Conservation (phyloP, 2,329 filamentous ascomycete genomes). For the Alternaria burnsii region DNA sequence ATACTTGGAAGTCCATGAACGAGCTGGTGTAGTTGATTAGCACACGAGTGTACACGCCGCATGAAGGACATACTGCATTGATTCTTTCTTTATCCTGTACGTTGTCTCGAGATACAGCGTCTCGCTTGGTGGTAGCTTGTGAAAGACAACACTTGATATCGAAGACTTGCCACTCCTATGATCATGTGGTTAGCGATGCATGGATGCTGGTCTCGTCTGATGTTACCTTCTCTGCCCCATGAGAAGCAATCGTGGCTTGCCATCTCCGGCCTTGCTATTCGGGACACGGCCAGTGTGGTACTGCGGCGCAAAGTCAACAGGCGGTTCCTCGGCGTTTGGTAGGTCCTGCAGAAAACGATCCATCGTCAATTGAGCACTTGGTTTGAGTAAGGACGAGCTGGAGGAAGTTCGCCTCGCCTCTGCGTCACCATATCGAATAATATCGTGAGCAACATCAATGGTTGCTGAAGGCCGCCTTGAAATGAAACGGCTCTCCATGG, state of each 20-base stretch:
- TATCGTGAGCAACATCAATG: conserved; percentile 24
- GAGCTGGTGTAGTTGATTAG: conserved; percentile 66
- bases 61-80: conserved; percentile 77
- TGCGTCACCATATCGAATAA: conserved; percentile 23
- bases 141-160: conserved; percentile 98
- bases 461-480: conserved; percentile 31
- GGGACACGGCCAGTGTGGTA: conserved; percentile 56
- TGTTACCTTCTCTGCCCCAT: conserved; percentile 94
- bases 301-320: conserved; percentile 48
- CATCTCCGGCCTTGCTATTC: conserved; percentile 62
- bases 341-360: conserved; percentile 55
- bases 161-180: conserved; percentile 95
- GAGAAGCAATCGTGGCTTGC: conserved; percentile 84
- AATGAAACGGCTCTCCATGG: conserved; percentile 42
- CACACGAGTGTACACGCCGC: background rate
- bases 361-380: conserved; percentile 54
- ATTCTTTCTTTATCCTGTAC: conserved; percentile 91
- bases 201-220: background rate
- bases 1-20: conserved; percentile 99
- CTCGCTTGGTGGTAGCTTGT: conserved; percentile 95
- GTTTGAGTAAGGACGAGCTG: conserved; percentile 45
- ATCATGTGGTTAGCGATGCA: conserved; percentile 24
- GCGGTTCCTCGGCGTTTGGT: conserved; percentile 51
- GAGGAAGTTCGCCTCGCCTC: conserved; percentile 25
- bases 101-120: conserved; percentile 96